Conservation (phyloP, 495 filamentous ascomycete genomes). For the Xylaria grammica region DNA sequence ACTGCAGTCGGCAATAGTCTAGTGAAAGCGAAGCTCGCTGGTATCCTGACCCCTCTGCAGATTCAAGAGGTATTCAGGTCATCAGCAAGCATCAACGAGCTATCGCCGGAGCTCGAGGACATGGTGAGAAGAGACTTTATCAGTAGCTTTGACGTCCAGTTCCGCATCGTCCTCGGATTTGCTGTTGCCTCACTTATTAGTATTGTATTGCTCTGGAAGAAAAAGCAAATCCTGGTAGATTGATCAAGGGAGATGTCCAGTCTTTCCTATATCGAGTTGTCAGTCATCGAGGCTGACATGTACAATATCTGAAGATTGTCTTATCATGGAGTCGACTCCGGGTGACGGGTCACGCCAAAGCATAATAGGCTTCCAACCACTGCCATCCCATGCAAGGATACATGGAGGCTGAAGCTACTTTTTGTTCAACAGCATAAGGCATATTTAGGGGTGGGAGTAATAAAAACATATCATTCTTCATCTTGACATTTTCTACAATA, state of each 20-base stretch:
- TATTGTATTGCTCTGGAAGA: conserved; percentile 14
- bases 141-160: conserved; percentile 24
- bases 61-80: conserved; percentile 21
- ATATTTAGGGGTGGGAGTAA: no score
- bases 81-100: conserved; percentile 14
- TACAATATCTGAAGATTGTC: conserved; percentile 1
- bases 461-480: no score
- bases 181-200: conserved; percentile 20
- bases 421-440: no score
- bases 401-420: no score
- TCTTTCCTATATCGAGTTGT: background rate
- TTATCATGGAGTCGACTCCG: background rate
- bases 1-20: conserved; percentile 22
- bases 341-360: background rate
- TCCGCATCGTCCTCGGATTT: conserved; percentile 27
- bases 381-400: no score
- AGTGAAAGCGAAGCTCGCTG: conserved; percentile 8
- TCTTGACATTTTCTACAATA: no score
- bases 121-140: conserved; percentile 22
- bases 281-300: background rate
- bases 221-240: conserved; percentile 16
- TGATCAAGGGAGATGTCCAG: conserved; percentile 2
- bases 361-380: background rate
- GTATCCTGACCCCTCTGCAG: conserved; percentile 10
- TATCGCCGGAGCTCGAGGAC: conserved; percentile 1